A percentile compares a stretch with the other conserved stretches of the same genome.
phyloP scores from a whole-genome alignment of 2,329 filamentous ascomycete species.

The Neoarthrinium moseri region DNA sequence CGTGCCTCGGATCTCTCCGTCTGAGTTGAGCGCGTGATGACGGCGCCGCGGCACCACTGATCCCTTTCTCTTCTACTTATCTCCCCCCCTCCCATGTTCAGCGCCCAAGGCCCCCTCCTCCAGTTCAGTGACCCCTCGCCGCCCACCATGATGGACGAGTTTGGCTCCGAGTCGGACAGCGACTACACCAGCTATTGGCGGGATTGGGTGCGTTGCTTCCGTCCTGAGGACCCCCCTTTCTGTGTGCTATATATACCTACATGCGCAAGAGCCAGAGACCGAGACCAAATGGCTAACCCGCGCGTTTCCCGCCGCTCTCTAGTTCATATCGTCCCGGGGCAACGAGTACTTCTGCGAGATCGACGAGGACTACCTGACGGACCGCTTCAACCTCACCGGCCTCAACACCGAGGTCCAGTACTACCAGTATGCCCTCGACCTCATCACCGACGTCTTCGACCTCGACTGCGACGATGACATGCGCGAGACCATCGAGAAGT shows the following conservation, averaged over 20 bases:
- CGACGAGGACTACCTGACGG: slow-evolving; percentile 96
- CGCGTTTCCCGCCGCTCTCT: too few species aligned
- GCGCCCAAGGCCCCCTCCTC: too few species aligned
- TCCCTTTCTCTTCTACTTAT: neutral
- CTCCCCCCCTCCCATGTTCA: neutral
- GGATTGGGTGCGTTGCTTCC: slow-evolving; percentile 81
- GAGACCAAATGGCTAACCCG: too few species aligned
- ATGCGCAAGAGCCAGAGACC: too few species aligned
- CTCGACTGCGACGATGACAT: slow-evolving; percentile 98
- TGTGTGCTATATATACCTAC: too few species aligned
- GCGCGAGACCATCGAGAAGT: slow-evolving; percentile 97
- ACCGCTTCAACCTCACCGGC: slow-evolving; percentile 96
- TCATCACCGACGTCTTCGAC: slow-evolving; percentile 97
- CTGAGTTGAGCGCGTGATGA: slow-evolving; percentile 8
- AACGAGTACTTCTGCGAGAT: slow-evolving; percentile 99
- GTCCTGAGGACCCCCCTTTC: too few species aligned
- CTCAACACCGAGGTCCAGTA: slow-evolving; percentile 97
- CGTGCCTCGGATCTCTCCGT: neutral
- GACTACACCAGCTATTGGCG: slow-evolving; percentile 99
- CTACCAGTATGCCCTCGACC: slow-evolving; percentile 96
- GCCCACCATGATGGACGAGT: slow-evolving; percentile 78
- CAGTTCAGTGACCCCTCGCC: neutral
- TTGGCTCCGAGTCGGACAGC: slow-evolving; percentile 95
- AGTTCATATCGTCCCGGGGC: slow-evolving; percentile 97
- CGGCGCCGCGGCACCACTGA: neutral